Base-by-base conservation (phyloP, 2,329 filamentous ascomycete species). In the Diatrype stigma region DNA sequence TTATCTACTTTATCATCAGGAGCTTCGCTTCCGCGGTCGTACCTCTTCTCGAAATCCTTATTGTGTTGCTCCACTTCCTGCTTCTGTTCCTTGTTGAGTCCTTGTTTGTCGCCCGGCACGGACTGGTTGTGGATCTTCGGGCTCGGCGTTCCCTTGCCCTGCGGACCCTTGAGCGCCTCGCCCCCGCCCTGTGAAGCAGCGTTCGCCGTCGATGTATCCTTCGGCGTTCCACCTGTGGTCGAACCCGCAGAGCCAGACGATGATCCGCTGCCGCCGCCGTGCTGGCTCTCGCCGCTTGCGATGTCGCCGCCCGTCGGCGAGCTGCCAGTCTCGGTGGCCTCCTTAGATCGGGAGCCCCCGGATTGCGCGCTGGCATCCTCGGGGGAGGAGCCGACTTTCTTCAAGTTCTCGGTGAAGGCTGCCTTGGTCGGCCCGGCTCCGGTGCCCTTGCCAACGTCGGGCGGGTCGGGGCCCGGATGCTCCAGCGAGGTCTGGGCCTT, bases 61-160 rank as follows among this genome's bases (percentile, higher is more conserved):
- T 85, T 85, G 60, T 85, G 82, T 65, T 73, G 63, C 48, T 82
- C 74, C 16, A 84, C 81, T 66, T 84, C 80, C 42, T 68, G 69
- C 63, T 77, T 71, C 66, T 82, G 78, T 62, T 78, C 78, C 51
- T 76, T 66, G 21, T 68, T 76, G 53, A 81, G 59, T 6, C 67
- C 61, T 47, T 66, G 57, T 37, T 63, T 60, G 3, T 57, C 53
- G 2, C 69, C 71, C 0, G 72, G 70, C 10, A 77, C 66, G 55
- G 70, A 71, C 51, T 73, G 70, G 58, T 78, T 80, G 51, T 68
- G 64, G 55, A 82, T 75, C 68, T 80, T 82, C 51, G 80, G 80
- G 59, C 73, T 64, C 1, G 75, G 65, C 2, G 72, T 53, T 35
- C 56, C 58, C 38, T 65, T 47, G 49, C 65, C 64, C 56, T 62